Evolutionary conservation across 2,329 filamentous ascomycete genomes (phyloP), one percentile per base, ranked within the genome.

Genomic region (Fusarium proliferatum): DNA sequence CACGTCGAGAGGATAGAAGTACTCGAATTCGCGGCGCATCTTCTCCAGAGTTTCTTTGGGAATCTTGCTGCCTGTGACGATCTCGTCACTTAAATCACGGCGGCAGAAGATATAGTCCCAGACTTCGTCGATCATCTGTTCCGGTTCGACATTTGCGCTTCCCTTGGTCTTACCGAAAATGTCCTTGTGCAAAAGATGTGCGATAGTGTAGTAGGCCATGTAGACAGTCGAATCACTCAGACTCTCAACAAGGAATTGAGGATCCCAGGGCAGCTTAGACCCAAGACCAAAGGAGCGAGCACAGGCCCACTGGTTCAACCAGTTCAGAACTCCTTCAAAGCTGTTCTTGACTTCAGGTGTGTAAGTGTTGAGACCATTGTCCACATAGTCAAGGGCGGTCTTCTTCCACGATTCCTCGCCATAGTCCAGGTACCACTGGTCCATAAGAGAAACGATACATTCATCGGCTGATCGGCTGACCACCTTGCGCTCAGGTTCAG

Each of bases 361-460:
- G 84, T 93, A 98, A 12, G 93, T 94, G 82, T 98, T 93, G 70
- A 98, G 85, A 36, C 89, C 89, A 71, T 89, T 89, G 67, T 89
- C 88, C 52, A 97, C 90, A 80, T 93, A 92, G 75, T 92, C 88
- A 61, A 95, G 86, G 19, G 93, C 94, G 48, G 89, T 87, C 71
- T 93, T 85, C 80, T 93, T 93, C 96, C 96, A 98, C 56, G 92
- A 88, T 48, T 94, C 94, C 84, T 95, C 93, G 71, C 96, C 96
- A 79, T 99, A 99, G 84, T 98, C 96, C 78, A 99, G 87, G 85
- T 97, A 99, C 95, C 96, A 99, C 84, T 99, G 96, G 78, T 98
- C 96, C 80, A 98, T 91, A 75, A 96, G 91, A 36, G 95, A 93
- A 67, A 96, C 96, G 66, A 97, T 95, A 81, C 96, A 98, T 76